Evolutionary conservation across 2,329 filamentous ascomycete genomes (phyloP).

Genomic region (Biscogniauxia sp.): DNA sequence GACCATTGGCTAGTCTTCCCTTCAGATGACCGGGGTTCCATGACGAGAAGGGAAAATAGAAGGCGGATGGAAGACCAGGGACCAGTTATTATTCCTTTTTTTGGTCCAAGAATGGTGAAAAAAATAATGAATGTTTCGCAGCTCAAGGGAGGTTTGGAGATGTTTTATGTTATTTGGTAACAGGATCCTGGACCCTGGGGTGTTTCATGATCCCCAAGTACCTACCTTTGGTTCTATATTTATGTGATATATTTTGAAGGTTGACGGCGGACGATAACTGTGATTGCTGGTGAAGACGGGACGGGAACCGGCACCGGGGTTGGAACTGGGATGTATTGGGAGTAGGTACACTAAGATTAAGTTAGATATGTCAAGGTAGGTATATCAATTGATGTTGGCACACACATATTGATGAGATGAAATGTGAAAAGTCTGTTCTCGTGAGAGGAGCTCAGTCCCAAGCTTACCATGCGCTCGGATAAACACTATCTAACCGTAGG

Average conservation of each 20-base stretch:
- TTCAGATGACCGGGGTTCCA: neutral
- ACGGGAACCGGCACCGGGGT: too few species aligned
- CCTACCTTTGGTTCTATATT: neutral
- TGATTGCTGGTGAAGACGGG: too few species aligned
- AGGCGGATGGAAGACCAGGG: neutral
- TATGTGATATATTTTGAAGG: too few species aligned
- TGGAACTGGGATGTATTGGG: neutral
- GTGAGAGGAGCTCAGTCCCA: neutral
- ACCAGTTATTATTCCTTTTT: neutral
- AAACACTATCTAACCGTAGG: neutral
- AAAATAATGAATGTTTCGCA: neutral
- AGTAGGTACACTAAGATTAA: too few species aligned
- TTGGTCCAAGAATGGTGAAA: neutral
- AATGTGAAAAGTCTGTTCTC: too few species aligned
- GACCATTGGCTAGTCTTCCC: neutral
- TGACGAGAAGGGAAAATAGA: neutral
- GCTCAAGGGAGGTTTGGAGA: too few species aligned
- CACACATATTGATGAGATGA: too few species aligned
- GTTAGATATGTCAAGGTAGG: neutral
- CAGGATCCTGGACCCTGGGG: neutral
- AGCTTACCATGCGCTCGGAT: neutral
- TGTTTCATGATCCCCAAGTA: neutral
- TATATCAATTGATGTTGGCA: neutral
- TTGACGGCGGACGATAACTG: too few species aligned
- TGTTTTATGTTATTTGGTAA: neutral